Evolutionary conservation across 805 yeast genomes (phyloP), one percentile per base, ranked within the genome.

Genomic region (Soucietia sequanensis): DNA sequence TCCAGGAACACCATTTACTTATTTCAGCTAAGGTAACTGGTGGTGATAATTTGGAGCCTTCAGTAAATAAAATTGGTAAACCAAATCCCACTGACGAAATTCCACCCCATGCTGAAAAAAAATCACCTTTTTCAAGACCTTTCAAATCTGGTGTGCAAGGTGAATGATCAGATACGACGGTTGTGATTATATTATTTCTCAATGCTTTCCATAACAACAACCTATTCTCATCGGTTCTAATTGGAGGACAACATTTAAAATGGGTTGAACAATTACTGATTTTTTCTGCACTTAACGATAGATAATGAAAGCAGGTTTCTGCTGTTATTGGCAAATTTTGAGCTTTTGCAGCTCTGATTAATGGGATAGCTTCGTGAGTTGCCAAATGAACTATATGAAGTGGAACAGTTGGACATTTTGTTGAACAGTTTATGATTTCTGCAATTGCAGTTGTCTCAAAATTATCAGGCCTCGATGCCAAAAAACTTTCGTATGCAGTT

Each of bases 51-150:
- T 74, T 73, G 30, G 50, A 46, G 8, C 85, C 89, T 48, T 83
- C 88, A 1, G 96, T 86, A 72, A 78, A 83, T 33, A 90, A 60
- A 25, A 89, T 73, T 0, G 95, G 85, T 30, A 90, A 69, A 0
- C 97, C 97, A 26, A 91, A 76, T 0, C 98, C 98, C 21, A 90
- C 95, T 1, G 95, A 85, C 2, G 95, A 74, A 26, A 90, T 88
- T 7, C 98, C 98, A 23, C 97, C 98, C 98, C 98, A 90, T 2
- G 97, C 95, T 23, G 81, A 75, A 48, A 90, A 78, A 56, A 90
- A 90, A 55, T 90, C 95, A 26, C 96, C 96, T 40, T 77, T 70
- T 8, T 78, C 82, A 34, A 88, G 68, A 15, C 86, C 84, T 60
- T 90, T 90, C 51, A 90, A 68, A 41, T 87, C 87, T 0, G 97